Evolutionary conservation across 345 rosid genomes (phyloP).

Genomic region (Camelina hispida): DNA sequence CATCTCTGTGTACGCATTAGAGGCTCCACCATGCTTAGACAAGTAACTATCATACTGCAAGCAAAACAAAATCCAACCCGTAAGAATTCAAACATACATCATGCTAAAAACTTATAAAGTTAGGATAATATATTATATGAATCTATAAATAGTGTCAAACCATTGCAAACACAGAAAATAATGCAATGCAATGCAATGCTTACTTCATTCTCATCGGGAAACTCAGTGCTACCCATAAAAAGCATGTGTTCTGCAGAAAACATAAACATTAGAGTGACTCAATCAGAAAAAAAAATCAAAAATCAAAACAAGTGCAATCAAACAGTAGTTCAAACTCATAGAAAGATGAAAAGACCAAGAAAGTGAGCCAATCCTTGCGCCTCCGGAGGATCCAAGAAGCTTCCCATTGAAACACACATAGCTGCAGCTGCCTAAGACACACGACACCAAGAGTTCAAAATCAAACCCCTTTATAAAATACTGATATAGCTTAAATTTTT

Average conservation of each 20-base stretch:
- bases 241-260: slow-evolving; percentile 86
- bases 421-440: slow-evolving; percentile 92
- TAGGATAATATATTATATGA: slow-evolving; percentile 1
- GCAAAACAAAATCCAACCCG: slow-evolving; percentile 53
- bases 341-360: slow-evolving; percentile 61
- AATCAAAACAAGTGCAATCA: slow-evolving; percentile 13
- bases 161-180: slow-evolving; percentile 18
- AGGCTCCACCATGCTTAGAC: slow-evolving; percentile 98
- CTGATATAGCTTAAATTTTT: slow-evolving; percentile 5
- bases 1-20: slow-evolving; percentile 94
- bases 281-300: neutral
- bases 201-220: slow-evolving; percentile 98
- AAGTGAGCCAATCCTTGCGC: slow-evolving; percentile 99
- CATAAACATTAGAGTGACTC: slow-evolving; percentile 15
- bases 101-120: neutral
- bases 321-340: slow-evolving; percentile 14
- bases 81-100: slow-evolving; percentile 30
- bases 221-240: slow-evolving; percentile 95
- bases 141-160: slow-evolving; percentile 1
- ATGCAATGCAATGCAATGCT: slow-evolving; percentile 46
- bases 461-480: neutral
- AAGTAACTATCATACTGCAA: slow-evolving; percentile 97
- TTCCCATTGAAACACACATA: slow-evolving; percentile 96
- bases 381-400: slow-evolving; percentile 93
- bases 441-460: slow-evolving; percentile 8